These are phyloP conservation scores for Berberis vulgaris DNA, from an alignment of 164 flowering plant species.

Conservation along the genomic window DNA sequence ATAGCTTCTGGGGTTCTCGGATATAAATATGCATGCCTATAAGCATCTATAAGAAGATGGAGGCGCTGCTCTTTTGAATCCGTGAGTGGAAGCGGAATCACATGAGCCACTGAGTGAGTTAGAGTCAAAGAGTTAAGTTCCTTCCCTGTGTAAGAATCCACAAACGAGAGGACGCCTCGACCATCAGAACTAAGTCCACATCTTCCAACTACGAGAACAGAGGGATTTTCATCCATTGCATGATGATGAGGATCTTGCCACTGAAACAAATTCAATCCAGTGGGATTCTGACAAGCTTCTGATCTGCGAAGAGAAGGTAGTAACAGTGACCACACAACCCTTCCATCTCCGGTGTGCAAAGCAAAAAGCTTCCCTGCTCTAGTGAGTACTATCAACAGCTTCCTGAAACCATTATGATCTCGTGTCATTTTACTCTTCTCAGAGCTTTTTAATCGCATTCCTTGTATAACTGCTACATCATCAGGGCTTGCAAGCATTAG, in stretches of 20 bases:
- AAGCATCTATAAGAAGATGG: slow-evolving; percentile 65
- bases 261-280: slow-evolving; percentile 58
- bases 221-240: slow-evolving; percentile 90
- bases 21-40: slow-evolving; percentile 50
- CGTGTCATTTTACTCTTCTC: slow-evolving; percentile 92
- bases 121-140: slow-evolving; percentile 43
- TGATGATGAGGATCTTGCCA: slow-evolving; percentile 98
- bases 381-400: slow-evolving; percentile 86
- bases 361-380: slow-evolving; percentile 80
- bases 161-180: slow-evolving; percentile 65
- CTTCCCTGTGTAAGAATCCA: slow-evolving; percentile 83
- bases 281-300: slow-evolving; percentile 48
- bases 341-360: slow-evolving; percentile 93
- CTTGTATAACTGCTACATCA: slow-evolving; percentile 80
- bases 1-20: slow-evolving; percentile 72
- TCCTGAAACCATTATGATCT: slow-evolving; percentile 92
- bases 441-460: slow-evolving; percentile 73
- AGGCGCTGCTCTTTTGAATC: slow-evolving; percentile 87
- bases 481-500: slow-evolving; percentile 92
- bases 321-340: slow-evolving; percentile 79
- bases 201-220: slow-evolving; percentile 78
- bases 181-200: slow-evolving; percentile 52
- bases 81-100: slow-evolving; percentile 72
- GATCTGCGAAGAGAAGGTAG: slow-evolving; percentile 53
- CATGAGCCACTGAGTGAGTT: slow-evolving; percentile 51